Base-by-base conservation (phyloP, 371 early-diverging fungal species). In the Lichtheimia corymbifera region DNA sequence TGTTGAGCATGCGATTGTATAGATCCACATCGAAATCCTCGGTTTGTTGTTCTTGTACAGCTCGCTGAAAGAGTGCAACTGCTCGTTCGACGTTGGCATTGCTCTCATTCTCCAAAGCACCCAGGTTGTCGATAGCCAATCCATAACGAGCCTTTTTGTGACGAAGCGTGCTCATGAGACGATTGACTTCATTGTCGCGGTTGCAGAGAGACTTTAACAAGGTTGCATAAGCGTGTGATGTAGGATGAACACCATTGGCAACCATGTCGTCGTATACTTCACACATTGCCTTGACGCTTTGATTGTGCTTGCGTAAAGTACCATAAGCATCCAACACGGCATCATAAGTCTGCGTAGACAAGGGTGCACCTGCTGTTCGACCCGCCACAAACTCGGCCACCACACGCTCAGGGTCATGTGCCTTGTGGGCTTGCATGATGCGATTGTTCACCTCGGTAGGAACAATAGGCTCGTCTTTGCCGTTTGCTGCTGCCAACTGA, bases 231-330 rank as follows among this genome's bases (percentile, higher is more conserved):
- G 74, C 76, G 17, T 72, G 67, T 0, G 74, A 67, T 25, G 79
- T 71, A 2, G 82, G 84, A 12, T 42, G 56, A 5, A 72, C 61
- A 18, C 75, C 77, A 24, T 72, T 62, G 6, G 63, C 67, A 14
- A 80, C 45, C 82, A 83, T 83, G 2, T 80, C 72, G 13, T 76
- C 63, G 43, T 76, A 83, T 12, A 76, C 79, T 22, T 69, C 62
- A 50, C 77, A 22, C 66, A 81, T 70, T 7, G 71, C 69, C 0
- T 64, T 66, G 20, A 78, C 47, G 3, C 75, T 68, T 42, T 69
- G 66, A 30, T 74, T 73, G 17, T 59, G 52, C 43, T 64, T 72
- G 18, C 67, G 72, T 3, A 80, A 41, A 13, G 60, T 50, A n/a
- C 70, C 68, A 30, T 80, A 74, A 2, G 84, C 76, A 49, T 73